Percentiles rank a stretch among this genome's conserved stretches.
Conservation (phyloP, 257 asterid genomes). For the Mentha longifolia region DNA sequence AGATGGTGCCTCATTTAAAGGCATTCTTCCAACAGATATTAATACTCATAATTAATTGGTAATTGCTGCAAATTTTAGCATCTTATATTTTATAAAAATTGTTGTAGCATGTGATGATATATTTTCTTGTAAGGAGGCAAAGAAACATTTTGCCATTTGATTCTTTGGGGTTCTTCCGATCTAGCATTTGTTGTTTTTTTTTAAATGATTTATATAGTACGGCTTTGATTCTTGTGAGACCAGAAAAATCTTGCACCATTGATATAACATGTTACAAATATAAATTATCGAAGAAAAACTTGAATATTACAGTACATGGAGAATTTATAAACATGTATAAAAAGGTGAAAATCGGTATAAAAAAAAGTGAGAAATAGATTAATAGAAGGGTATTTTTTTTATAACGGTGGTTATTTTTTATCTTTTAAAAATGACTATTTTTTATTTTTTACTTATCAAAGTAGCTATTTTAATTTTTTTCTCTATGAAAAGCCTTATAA, state of each 20-base stretch:
- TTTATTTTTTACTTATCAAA: no score
- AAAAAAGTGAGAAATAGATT: no score
- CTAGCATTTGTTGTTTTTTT: constrained; percentile 28
- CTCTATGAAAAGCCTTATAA: no score
- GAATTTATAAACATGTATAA: no score
- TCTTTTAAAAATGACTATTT: no score
- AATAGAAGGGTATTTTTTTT: no score
- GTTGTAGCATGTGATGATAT: constrained; percentile 50
- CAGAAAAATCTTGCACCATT: background rate
- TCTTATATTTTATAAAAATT: constrained; percentile 34
- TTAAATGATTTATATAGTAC: constrained; percentile 1
- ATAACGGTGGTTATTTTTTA: no score
- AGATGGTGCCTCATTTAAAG: constrained; percentile 35
- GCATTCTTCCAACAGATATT: constrained; percentile 37
- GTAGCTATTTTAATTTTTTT: no score
- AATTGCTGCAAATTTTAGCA: constrained; percentile 38
- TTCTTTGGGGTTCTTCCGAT: constrained; percentile 20
- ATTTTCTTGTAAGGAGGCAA: constrained; percentile 42
- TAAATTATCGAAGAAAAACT: no score
- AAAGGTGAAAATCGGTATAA: no score
- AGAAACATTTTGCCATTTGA: constrained; percentile 39
- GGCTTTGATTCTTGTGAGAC: constrained; percentile 1
- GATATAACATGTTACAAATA: background rate
- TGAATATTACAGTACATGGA: no score
- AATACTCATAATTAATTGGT: constrained; percentile 19